Evolutionary conservation across 495 filamentous ascomycete genomes (phyloP), one percentile per base, ranked within the genome.

Genomic region (Penicillium flavigenum): DNA sequence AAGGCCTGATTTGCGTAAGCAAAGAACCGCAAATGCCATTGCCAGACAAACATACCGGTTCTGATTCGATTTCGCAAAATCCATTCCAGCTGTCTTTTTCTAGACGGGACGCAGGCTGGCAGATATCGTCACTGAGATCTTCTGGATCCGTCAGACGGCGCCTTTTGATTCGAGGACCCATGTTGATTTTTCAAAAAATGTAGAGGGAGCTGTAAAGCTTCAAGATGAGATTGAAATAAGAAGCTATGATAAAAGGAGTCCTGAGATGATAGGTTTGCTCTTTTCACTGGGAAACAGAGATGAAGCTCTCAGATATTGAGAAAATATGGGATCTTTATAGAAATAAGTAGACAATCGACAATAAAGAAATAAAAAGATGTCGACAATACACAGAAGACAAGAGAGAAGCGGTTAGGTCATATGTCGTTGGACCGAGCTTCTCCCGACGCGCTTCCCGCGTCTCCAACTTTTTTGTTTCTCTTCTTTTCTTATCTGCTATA

Each of bases 1-100:
- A 91, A 81, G 31, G 83, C 86, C 89, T 92, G 31, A 39, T 7
- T 12, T 34, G 26, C 17, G 54, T 64, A 12, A 63, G 48, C 14
- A 31, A 54, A 12, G 19, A 5, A 24, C 10, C 24, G 20, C 27
- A 5, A 38, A 14, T 12, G n/a, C 3, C 9, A 34, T 12, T 16
- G 38, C 24, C 9, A 36, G 45, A 14, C 48, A 29, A 22, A 32
- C 82, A 68, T 73, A 92, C 91, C 2, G 94, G 94, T 54, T 98
- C 92, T 1, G 90, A 95, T 69, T 96, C 91, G 38, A 97, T 79
- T 65, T 96, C 92, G 45, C 86, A 88, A 79, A 91, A 98, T 24
- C 91, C 91, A 58, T 81, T 81, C 87, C 87, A 90, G 9, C 47
- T 68, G 43, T 62, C 51, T 56, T 76, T 81, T 36, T 84, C 80